Evolutionary conservation across 768 basidiomycete species (phyloP).

Genomic region (Agrocybe pediades): DNA sequence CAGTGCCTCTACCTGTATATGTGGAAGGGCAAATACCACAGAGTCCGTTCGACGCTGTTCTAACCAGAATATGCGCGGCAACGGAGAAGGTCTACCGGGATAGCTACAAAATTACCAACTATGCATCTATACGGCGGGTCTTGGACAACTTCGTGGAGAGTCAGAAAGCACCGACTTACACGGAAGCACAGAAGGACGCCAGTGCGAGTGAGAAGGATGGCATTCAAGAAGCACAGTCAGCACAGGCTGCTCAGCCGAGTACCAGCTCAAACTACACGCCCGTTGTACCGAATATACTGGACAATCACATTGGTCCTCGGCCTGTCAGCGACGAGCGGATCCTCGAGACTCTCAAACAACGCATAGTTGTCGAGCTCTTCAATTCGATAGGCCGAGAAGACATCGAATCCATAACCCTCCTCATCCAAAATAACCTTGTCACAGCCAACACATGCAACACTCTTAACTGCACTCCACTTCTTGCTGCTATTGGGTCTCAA

Average conservation of each 20-base stretch:
- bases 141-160: slow-evolving; percentile 5
- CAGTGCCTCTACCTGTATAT: slow-evolving; percentile 6
- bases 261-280: neutral
- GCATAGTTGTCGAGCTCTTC: slow-evolving; percentile 6
- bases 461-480: neutral
- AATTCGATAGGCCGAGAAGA: slow-evolving; percentile 6
- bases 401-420: neutral
- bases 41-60: slow-evolving; percentile 7
- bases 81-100: neutral
- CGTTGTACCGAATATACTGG: neutral
- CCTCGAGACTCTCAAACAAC: neutral
- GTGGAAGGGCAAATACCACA: slow-evolving; percentile 9
- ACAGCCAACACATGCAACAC: slow-evolving; percentile 5
- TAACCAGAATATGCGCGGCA: slow-evolving; percentile 3
- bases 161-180: slow-evolving; percentile 1
- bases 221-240: neutral
- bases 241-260: too few species aligned
- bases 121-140: neutral
- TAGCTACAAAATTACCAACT: neutral
- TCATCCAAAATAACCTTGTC: slow-evolving; percentile 9
- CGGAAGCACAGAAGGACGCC: neutral
- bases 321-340: neutral
- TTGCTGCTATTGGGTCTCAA: slow-evolving; percentile 1
- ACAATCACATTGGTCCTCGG: neutral
- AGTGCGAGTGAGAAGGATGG: neutral